Evolutionary conservation across 805 yeast genomes (phyloP), one percentile per base, ranked within the genome.

Genomic region (Hanseniaspora vineae): DNA sequence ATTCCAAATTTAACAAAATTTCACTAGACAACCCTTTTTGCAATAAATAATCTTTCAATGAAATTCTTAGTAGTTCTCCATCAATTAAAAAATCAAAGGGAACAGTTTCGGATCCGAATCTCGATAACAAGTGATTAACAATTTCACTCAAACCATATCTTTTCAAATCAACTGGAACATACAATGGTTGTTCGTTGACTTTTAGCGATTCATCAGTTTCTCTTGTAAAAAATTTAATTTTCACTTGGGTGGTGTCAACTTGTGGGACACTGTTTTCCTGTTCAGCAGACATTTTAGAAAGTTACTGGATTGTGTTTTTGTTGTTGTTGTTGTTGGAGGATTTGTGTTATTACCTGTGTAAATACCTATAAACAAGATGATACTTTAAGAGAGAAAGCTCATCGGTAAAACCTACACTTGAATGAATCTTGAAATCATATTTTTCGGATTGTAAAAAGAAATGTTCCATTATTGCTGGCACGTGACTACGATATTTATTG

Each of bases 21-120:
- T 92, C 98, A 29, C 80, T 73, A 2, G 96, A 85, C 39, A 89
- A 69, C 8, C 89, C 97, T 53, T 85, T 76, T 45, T 75, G 67
- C 14, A 78, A 71, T 57, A 92, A 69, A 64, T 90, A 90, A 13
- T 84, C 90, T 44, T 85, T 82, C 47, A 92, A 69, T 1, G 95
- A 79, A 1, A 83, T 73, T 55, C 92, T 80, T 50, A 92, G 68
- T 49, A 92, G 68, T 19, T 80, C 80, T 14, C 96, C 96, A 58
- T 89, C 87, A 47, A 90, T 78, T 51, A 92, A 70, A 65, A 92
- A 92, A 61, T 92, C 97, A 64, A 92, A 90, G 18, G 97, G 97
- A 47, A 87, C 76, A 1, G 92, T 80, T 6, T 35, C 31, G 6
- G 23, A 40, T 14, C 42, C 17, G 18, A n/a, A 32, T n/a, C 43